phyloP scores from a whole-genome alignment of 495 filamentous ascomycete genomes.

The Clohesyomyces aquaticus region DNA sequence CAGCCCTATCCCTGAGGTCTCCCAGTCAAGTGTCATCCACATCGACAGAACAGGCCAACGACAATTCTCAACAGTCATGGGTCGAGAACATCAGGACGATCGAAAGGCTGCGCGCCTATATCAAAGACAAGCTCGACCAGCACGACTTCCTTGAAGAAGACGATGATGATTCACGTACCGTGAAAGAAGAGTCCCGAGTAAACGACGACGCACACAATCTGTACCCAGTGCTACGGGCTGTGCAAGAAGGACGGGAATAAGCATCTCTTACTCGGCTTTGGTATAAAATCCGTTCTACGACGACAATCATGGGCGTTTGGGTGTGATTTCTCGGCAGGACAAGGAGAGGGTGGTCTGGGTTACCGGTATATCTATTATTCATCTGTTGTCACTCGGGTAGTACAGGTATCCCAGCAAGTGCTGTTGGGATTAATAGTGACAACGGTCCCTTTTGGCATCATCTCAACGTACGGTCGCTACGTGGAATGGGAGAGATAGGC shows the following conservation, averaged over 20 bases:
- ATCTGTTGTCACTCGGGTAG: not conserved
- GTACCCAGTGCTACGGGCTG: slow-evolving; percentile 43
- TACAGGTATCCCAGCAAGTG: not conserved
- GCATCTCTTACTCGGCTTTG: not conserved
- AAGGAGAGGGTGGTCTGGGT: not conserved
- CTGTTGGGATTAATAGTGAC: not conserved
- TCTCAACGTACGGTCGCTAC: not conserved
- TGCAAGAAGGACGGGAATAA: slow-evolving; percentile 35
- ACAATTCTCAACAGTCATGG: slow-evolving; percentile 68
- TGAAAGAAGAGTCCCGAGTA: slow-evolving; percentile 21
- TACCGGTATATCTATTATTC: not conserved
- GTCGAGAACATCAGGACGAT: slow-evolving; percentile 81
- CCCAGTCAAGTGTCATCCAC: slow-evolving; percentile 36
- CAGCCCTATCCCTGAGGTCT: slow-evolving; percentile 38
- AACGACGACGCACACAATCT: slow-evolving; percentile 41
- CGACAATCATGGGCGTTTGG: not conserved
- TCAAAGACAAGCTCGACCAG: slow-evolving; percentile 65
- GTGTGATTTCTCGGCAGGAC: not conserved
- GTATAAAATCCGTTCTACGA: not conserved
- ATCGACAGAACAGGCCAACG: slow-evolving; percentile 31
- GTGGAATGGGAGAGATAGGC: not conserved
- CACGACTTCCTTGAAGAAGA: slow-evolving; percentile 59
- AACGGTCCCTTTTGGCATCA: not conserved
- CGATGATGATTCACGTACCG: slow-evolving; percentile 10
- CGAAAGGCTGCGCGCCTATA: slow-evolving; percentile 70